phyloP scores from a whole-genome alignment of 331 rosid species.

The Erythrophleum ivorense region DNA sequence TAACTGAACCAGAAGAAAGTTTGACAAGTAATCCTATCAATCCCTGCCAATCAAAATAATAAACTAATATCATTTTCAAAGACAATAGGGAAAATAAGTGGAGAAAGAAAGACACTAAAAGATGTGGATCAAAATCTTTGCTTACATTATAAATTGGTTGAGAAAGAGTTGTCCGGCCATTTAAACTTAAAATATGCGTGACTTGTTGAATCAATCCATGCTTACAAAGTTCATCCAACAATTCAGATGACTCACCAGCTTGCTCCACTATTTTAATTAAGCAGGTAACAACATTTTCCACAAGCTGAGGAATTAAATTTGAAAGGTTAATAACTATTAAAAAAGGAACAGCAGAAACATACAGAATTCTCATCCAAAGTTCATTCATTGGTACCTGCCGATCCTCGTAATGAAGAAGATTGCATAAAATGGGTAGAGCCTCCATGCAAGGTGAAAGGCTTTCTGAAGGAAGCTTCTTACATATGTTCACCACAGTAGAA shows the following conservation, averaged over 20 bases:
- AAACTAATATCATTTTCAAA: slow-evolving; percentile 40
- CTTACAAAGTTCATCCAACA: slow-evolving; percentile 86
- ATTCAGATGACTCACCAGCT: slow-evolving; percentile 66
- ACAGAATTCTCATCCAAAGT: not conserved
- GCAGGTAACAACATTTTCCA: slow-evolving; percentile 85
- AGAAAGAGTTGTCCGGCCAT: slow-evolving; percentile 67
- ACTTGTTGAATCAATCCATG: slow-evolving; percentile 81
- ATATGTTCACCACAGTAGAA: slow-evolving; percentile 91
- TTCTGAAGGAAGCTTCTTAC: slow-evolving; percentile 93
- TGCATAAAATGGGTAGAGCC: slow-evolving; percentile 93
- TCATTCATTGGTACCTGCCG: slow-evolving; percentile 63
- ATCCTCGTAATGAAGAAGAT: slow-evolving; percentile 93
- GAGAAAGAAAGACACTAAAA: slow-evolving; percentile 23
- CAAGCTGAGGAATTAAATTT: slow-evolving; percentile 66
- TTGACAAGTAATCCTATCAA: slow-evolving; percentile 84
- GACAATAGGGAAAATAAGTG: slow-evolving; percentile 29
- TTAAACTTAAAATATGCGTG: slow-evolving; percentile 69
- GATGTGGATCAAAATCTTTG: not conserved
- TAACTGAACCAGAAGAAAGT: slow-evolving; percentile 80
- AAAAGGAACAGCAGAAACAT: slow-evolving; percentile 26
- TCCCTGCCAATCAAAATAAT: slow-evolving; percentile 65
- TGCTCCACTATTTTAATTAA: slow-evolving; percentile 80
- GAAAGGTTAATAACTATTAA: slow-evolving; percentile 35
- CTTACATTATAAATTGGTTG: slow-evolving; percentile 73
- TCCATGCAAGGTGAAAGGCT: slow-evolving; percentile 80